Conservation (phyloP, 768 basidiomycete species). For the Mycena floridula region DNA sequence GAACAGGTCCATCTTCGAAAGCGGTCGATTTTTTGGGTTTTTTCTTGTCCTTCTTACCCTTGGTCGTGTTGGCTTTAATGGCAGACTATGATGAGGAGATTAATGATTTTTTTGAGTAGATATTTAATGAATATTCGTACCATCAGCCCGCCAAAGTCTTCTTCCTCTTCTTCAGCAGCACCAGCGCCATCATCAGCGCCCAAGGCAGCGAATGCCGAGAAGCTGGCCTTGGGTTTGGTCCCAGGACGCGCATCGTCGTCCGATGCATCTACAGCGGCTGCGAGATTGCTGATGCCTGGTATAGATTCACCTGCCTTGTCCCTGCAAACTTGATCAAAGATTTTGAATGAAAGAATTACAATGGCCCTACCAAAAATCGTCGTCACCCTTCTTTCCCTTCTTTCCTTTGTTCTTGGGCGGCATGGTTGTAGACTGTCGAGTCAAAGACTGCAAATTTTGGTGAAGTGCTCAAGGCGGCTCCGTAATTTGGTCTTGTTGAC, state of each 20-base stretch:
- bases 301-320: conserved; percentile 59
- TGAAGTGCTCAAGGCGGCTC: too few species aligned
- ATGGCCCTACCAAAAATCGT: conserved; percentile 66
- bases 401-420: conserved; percentile 73
- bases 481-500: too few species aligned
- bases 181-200: conserved; percentile 34
- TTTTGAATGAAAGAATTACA: conserved; percentile 11
- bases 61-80: conserved; percentile 48
- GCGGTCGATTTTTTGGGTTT: conserved; percentile 34
- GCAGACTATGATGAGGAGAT: too few species aligned
- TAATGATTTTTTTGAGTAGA: too few species aligned
- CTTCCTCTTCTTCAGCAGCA: conserved; percentile 47
- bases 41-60: conserved; percentile 55
- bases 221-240: conserved; percentile 27
- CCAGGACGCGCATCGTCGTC: conserved; percentile 35
- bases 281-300: conserved; percentile 31
- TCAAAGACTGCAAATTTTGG: too few species aligned
- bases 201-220: conserved; percentile 49
- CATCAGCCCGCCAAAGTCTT: conserved; percentile 74
- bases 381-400: conserved; percentile 82
- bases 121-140: conserved; percentile 71
- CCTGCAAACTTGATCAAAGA: conserved; percentile 31
- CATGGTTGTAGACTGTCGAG: conserved; percentile 23
- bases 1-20: conserved; percentile 22
- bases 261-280: conserved; percentile 25